Evolutionary conservation across 2,329 filamentous ascomycete species (phyloP).

Genomic region (Monosporascus sp.): DNA sequence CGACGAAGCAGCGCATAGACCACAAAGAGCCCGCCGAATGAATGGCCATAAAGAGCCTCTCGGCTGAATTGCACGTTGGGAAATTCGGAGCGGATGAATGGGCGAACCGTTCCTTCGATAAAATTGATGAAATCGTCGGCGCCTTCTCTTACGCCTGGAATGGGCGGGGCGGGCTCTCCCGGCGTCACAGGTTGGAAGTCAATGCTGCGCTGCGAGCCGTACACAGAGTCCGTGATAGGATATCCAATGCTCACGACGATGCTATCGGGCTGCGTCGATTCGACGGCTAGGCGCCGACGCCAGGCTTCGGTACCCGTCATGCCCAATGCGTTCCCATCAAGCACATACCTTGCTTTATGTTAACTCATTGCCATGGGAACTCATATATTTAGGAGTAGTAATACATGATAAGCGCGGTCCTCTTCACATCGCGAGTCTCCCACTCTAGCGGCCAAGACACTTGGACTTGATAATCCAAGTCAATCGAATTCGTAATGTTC

Average conservation of each 20-base stretch:
- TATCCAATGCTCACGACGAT: slow-evolving; percentile 23
- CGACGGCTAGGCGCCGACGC: slow-evolving; percentile 19
- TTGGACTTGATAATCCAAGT: slow-evolving; percentile 9
- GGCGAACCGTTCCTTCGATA: slow-evolving; percentile 14
- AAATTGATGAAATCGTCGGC: slow-evolving; percentile 19
- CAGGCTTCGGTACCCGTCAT: slow-evolving; percentile 20
- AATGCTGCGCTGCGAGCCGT: slow-evolving; percentile 15
- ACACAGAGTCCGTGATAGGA: slow-evolving; percentile 16
- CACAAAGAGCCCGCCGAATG: slow-evolving; percentile 19
- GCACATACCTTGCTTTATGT: slow-evolving; percentile 11
- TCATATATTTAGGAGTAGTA: not conserved
- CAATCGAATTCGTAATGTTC: slow-evolving; percentile 9
- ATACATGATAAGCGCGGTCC: not conserved
- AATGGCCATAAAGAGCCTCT: slow-evolving; percentile 9
- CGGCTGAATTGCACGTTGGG: slow-evolving; percentile 12
- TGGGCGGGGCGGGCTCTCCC: slow-evolving; percentile 6
- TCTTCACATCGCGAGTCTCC: slow-evolving; percentile 1
- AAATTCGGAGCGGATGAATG: slow-evolving; percentile 15
- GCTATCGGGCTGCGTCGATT: slow-evolving; percentile 16
- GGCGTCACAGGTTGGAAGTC: slow-evolving; percentile 18
- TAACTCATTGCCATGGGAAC: not conserved
- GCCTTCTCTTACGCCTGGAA: slow-evolving; percentile 3
- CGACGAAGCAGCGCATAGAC: slow-evolving; percentile 14
- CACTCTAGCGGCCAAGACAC: slow-evolving; percentile 13
- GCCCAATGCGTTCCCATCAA: slow-evolving; percentile 22